A percentile compares a stretch with the other conserved stretches of the same genome.
Evolutionary conservation across 345 rosid species (phyloP).

Genomic region (Firmiana major): DNA sequence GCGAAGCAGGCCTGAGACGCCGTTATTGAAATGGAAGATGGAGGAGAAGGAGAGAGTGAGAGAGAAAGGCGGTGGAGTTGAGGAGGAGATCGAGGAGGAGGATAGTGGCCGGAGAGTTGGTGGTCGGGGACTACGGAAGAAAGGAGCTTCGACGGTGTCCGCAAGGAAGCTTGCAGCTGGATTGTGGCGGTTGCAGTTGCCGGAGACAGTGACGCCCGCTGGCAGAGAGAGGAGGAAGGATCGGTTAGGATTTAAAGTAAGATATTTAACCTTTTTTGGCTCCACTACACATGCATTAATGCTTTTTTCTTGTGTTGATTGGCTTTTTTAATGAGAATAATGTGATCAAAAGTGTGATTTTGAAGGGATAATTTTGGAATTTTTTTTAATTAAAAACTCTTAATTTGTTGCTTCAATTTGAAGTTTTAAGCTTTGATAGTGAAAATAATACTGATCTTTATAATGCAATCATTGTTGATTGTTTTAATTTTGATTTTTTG

Average conservation of each 20-base stretch:
- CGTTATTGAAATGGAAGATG: slow-evolving; percentile 70
- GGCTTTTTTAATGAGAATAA: neutral
- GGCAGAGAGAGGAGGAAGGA: slow-evolving; percentile 35
- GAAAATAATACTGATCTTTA: slow-evolving; percentile 19
- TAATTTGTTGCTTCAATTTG: slow-evolving; percentile 19
- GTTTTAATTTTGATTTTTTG: neutral
- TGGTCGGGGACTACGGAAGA: slow-evolving; percentile 35
- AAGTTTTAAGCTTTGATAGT: slow-evolving; percentile 11
- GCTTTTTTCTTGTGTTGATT: neutral
- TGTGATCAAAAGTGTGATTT: slow-evolving; percentile 19
- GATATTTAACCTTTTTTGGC: neutral
- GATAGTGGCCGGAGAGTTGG: slow-evolving; percentile 22
- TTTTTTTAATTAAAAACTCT: neutral
- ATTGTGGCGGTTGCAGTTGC: slow-evolving; percentile 76
- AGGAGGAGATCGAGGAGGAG: slow-evolving; percentile 36
- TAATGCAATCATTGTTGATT: slow-evolving; percentile 13
- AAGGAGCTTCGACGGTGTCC: slow-evolving; percentile 38
- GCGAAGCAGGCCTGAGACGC: slow-evolving; percentile 78
- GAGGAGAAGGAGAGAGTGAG: slow-evolving; percentile 44
- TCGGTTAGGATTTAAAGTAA: slow-evolving; percentile 68
- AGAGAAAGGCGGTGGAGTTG: slow-evolving; percentile 21
- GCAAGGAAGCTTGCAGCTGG: slow-evolving; percentile 91
- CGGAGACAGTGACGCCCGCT: slow-evolving; percentile 37
- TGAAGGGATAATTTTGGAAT: slow-evolving; percentile 7
- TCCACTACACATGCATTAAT: neutral